phyloP scores from a whole-genome alignment of 1,284 basidiomycete species.

The Veloporphyrellus conicus region DNA sequence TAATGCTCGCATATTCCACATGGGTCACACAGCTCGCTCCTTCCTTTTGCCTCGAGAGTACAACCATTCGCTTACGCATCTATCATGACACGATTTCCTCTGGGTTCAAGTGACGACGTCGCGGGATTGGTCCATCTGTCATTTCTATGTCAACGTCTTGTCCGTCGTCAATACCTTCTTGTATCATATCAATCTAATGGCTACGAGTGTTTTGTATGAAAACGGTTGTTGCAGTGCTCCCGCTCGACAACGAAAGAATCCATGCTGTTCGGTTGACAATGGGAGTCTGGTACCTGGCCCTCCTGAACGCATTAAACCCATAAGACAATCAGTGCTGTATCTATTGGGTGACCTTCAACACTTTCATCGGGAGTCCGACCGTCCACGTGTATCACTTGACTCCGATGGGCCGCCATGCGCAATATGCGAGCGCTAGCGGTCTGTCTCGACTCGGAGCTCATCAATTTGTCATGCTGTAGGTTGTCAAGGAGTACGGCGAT shows the following conservation, averaged over 20 bases:
- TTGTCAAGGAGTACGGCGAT: conserved; percentile 83
- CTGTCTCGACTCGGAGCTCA: too few relatives aligned
- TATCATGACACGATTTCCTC: conserved; percentile 11
- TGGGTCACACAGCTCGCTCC: conserved; percentile 10
- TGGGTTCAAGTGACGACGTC: conserved; percentile 16
- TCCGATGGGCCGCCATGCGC: conserved; percentile 21
- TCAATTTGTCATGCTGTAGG: conserved; percentile 46
- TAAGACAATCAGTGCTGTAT: background rate
- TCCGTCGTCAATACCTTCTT: conserved; percentile 20
- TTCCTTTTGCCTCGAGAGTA: conserved; percentile 8
- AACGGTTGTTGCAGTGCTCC: too few relatives aligned
- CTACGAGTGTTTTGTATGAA: background rate
- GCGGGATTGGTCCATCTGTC: conserved; percentile 12
- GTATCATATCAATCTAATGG: conserved; percentile 25
- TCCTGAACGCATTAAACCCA: background rate
- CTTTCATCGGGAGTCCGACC: conserved; percentile 40
- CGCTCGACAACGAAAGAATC: too few relatives aligned
- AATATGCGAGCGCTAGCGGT: too few relatives aligned
- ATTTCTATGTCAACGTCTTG: conserved; percentile 19
- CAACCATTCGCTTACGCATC: conserved; percentile 18
- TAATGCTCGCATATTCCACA: conserved; percentile 27
- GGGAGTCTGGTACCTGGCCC: background rate
- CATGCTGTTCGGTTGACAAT: background rate
- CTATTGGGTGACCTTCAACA: conserved; percentile 23
- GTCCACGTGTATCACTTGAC: conserved; percentile 24